phyloP scores from a whole-genome alignment of 495 filamentous ascomycete species.

The Daldinia caldariorum region DNA sequence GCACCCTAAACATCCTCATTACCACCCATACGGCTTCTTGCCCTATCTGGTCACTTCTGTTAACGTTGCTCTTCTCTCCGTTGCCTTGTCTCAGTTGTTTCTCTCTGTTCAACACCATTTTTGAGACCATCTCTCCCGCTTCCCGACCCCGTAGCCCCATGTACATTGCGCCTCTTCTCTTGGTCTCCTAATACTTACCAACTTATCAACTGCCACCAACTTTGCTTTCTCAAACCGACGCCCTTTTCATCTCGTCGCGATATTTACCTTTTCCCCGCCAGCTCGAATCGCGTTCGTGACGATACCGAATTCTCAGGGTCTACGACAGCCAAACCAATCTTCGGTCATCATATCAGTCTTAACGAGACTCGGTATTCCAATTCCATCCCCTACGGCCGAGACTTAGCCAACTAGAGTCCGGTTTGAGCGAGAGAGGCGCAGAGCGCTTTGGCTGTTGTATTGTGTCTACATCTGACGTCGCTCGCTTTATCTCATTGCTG shows the following conservation, averaged over 20 bases:
- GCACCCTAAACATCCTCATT: neutral
- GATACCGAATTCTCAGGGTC: slow-evolving; percentile 29
- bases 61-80: slow-evolving; percentile 28
- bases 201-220: slow-evolving; percentile 1
- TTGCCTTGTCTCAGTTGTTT: slow-evolving; percentile 14
- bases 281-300: slow-evolving; percentile 24
- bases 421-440: slow-evolving; percentile 28
- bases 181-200: slow-evolving; percentile 27
- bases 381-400: slow-evolving; percentile 25
- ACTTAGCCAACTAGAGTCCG: slow-evolving; percentile 25
- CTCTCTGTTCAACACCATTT: slow-evolving; percentile 21
- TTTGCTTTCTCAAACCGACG: slow-evolving; percentile 6
- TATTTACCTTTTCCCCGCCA: slow-evolving; percentile 14
- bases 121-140: slow-evolving; percentile 18
- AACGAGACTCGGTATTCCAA: slow-evolving; percentile 43
- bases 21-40: slow-evolving; percentile 22
- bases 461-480: slow-evolving; percentile 39
- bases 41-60: slow-evolving; percentile 36
- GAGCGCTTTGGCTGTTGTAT: slow-evolving; percentile 34
- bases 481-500: slow-evolving; percentile 42
- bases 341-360: slow-evolving; percentile 18
- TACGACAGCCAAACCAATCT: slow-evolving; percentile 25
- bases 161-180: slow-evolving; percentile 25
- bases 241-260: slow-evolving; percentile 22
- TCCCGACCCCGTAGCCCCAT: slow-evolving; percentile 29